Evolutionary conservation across 148 eudicot genomes (phyloP), one percentile per base, ranked within the genome.

Genomic region (Oxyria digyna): DNA sequence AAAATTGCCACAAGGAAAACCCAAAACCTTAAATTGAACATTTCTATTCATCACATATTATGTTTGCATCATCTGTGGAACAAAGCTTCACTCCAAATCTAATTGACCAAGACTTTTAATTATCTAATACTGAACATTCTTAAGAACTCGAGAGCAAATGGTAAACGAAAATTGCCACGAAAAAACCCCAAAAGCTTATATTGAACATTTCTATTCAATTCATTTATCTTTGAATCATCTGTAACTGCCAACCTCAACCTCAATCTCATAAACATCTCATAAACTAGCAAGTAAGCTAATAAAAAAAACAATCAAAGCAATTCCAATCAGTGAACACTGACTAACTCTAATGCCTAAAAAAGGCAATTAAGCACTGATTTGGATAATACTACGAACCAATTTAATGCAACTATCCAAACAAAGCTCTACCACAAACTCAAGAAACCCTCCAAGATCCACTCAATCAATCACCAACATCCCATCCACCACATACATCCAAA

Each of bases 251-350:
- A 15, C 9, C 33, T 31, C 37, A 59, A 29, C 37, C 65, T 27
- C 62, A n/a, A n/a, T n/a, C n/a, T n/a, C 62, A 55, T 6, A 55
- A 21, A 24, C 62, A 54, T 54, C n/a, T n/a, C 62, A 26, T 26
- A 54, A 54, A 54, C 64, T 14, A 57, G 8, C 64, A 57, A 57
- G n/a, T 27, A 57, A 5, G 64, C 35, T 57, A 57, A 13, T 29
- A 20, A 26, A 24, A 33, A 26, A 27, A 27, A 17, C 65, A 59
- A 27, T 57, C 8, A 29, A 27, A 57, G 20, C 64, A 29, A 27
- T 6, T 59, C 37, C 65, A 59, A 59, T 59, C 38, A 59, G 65
- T 59, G 9, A 59, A 59, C 38, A 59, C 65, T 59, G 31, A 31
- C 38, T 59, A 20, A 29, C 15, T 29, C 4, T 15, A 59, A 20